Evolutionary conservation across 1,139 yeast genomes (phyloP).

Genomic region (Magnusiomyces sp.): DNA sequence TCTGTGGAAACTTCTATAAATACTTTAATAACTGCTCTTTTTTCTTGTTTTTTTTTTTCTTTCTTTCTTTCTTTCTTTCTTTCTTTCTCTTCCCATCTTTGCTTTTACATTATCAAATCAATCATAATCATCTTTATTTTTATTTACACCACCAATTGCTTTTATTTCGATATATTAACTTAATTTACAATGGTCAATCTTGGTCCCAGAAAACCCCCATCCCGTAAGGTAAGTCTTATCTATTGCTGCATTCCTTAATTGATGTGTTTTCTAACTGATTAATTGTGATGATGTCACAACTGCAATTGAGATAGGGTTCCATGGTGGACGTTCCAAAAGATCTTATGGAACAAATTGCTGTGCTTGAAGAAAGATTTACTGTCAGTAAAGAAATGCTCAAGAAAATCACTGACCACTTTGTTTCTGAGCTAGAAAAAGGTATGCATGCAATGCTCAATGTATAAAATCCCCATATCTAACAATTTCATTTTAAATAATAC

Average conservation of each 20-base stretch:
- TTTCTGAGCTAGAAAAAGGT: constrained; percentile 61
- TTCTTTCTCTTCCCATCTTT: neutral
- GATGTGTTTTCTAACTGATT: neutral
- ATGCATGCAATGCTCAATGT: neutral
- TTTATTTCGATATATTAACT: neutral
- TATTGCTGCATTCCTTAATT: neutral
- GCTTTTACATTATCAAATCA: neutral
- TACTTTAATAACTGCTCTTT: neutral
- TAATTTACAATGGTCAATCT: constrained; percentile 57
- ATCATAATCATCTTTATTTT: neutral
- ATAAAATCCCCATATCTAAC: constrained; percentile 12
- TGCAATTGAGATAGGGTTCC: constrained; percentile 40
- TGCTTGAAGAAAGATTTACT: constrained; percentile 55
- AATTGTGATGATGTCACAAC: neutral
- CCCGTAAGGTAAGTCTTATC: constrained; percentile 45
- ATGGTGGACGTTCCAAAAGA: constrained; percentile 66
- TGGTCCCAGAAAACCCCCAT: constrained; percentile 78
- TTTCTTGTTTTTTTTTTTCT: neutral
- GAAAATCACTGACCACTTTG: constrained; percentile 60
- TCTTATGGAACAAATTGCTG: constrained; percentile 50
- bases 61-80: neutral
- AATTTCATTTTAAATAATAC: constrained; percentile 34
- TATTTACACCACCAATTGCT: neutral
- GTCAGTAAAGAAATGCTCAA: constrained; percentile 53
- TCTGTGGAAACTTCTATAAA: too few relatives aligned